Base-by-base conservation (phyloP, 2,329 filamentous ascomycete species). In the Cladophialophora bantiana region DNA sequence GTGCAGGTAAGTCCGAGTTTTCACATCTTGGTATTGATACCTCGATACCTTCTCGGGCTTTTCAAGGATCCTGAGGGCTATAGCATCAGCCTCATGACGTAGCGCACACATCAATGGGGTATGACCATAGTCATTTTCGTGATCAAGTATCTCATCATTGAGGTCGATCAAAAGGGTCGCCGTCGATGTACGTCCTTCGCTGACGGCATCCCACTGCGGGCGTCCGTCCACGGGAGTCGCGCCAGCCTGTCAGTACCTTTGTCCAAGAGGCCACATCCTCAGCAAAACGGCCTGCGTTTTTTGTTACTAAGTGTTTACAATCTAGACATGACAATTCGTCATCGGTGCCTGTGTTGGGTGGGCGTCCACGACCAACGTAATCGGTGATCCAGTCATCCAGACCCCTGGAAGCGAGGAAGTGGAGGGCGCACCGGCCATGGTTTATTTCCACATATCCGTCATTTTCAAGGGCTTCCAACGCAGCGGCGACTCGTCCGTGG, bases 361-460 rank as follows among this genome's bases (percentile, higher is more conserved):
- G 54, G 3, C 26, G 34, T 31, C 62, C 53, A 36, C 54, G 53
- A 13, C n/a, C 18, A 40, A 59, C 38, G 20, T 65, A 65, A n/a
- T 59, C 56, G 9, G 12, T 12, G 32, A 65, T 52, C 48, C 45
- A 40, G 32, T 45, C 35, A 60, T 65, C 36, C 26, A 52, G 4
- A 10, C 62, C 62, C 26, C 15, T 45, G 48, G 3, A n/a, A 7
- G 62, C 62, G 26, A 65, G 62, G 10, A 65, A 31, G 48, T 65
- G 62, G 7, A 65, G 40, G 38, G 56, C 38, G 34, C 34, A 53
- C 4, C 5, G 1, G 13, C 48, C 48, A 35, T 59, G 56, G n/a
- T n/a, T n/a, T 7, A 20, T n/a, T 34, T 26, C 13, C 9, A n/a
- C 42, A 1, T 1, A 7, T 18, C n/a, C n/a, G n/a, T n/a, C n/a